Conservation (phyloP, 2,329 filamentous ascomycete species). For the Tolypocladium sp. region DNA sequence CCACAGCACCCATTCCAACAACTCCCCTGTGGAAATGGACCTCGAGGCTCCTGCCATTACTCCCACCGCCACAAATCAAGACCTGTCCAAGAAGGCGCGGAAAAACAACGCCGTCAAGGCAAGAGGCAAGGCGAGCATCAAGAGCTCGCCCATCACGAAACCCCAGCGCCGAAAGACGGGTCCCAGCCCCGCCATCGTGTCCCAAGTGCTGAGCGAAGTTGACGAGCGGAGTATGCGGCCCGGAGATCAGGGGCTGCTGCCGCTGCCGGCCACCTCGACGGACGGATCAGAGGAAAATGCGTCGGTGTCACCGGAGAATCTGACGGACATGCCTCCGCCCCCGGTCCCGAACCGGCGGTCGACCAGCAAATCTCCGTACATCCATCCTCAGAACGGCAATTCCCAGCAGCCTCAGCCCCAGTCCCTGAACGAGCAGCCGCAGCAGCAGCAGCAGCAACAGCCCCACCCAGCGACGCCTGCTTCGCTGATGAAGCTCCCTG, state of each 20-base stretch:
- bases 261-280: conserved; percentile 28
- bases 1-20: conserved; percentile 33
- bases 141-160: conserved; percentile 66
- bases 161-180: conserved; percentile 46
- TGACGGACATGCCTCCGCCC: conserved; percentile 58
- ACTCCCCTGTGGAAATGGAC: conserved; percentile 50
- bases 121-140: conserved; percentile 43
- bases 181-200: conserved; percentile 45
- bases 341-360: conserved; percentile 58
- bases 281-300: conserved; percentile 56
- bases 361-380: conserved; percentile 57
- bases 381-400: conserved; percentile 42
- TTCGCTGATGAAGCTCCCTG: conserved; percentile 71
- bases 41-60: conserved; percentile 32
- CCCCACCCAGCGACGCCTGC: conserved; percentile 72
- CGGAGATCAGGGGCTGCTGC: conserved; percentile 26
- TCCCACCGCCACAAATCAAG: conserved; percentile 32
- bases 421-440: conserved; percentile 2
- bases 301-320: conserved; percentile 54
- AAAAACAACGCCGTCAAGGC: conserved; percentile 44
- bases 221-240: conserved; percentile 27
- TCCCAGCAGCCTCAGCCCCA: conserved; percentile 13
- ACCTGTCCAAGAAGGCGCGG: conserved; percentile 40
- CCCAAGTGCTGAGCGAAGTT: conserved; percentile 45
- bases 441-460: conserved; percentile 17